These are phyloP conservation scores for Artemisia princeps DNA, from an alignment of 140 eudicot genomes.

Conservation along the genomic window DNA sequence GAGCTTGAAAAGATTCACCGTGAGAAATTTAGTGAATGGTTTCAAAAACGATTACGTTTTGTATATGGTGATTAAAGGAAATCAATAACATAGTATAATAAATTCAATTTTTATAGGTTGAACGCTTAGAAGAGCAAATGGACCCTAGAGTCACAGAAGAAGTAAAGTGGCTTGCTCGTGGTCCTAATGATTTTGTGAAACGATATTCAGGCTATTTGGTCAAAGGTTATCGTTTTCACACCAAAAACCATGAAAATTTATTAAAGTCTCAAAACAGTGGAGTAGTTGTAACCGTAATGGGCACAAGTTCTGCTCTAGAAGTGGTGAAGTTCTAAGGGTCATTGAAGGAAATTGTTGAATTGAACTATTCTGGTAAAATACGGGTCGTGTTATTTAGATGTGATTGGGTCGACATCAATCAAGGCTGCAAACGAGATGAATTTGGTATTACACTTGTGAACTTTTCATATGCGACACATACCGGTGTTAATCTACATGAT, in stretches of 20 bases:
- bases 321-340: slow-evolving; percentile 24
- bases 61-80: neutral
- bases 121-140: slow-evolving; percentile 5
- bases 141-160: neutral
- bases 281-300: slow-evolving; percentile 18
- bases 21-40: slow-evolving; percentile 11
- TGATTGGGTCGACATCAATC: slow-evolving; percentile 27
- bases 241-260: slow-evolving; percentile 10
- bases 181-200: slow-evolving; percentile 5
- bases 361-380: slow-evolving; percentile 12
- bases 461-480: slow-evolving; percentile 15
- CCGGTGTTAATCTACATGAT: neutral
- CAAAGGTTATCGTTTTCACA: slow-evolving; percentile 27
- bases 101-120: neutral
- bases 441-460: slow-evolving; percentile 13
- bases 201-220: slow-evolving; percentile 20
- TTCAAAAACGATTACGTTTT: neutral
- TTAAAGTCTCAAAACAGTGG: slow-evolving; percentile 31
- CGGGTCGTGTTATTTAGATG: slow-evolving; percentile 18
- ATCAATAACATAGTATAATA: neutral
- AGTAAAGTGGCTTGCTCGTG: slow-evolving; percentile 18
- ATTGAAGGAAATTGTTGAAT: slow-evolving; percentile 28
- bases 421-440: slow-evolving; percentile 9
- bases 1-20: slow-evolving; percentile 12
- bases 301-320: slow-evolving; percentile 16